Conservation (phyloP, 2,329 filamentous ascomycete species). For the Aspergillus felis region DNA sequence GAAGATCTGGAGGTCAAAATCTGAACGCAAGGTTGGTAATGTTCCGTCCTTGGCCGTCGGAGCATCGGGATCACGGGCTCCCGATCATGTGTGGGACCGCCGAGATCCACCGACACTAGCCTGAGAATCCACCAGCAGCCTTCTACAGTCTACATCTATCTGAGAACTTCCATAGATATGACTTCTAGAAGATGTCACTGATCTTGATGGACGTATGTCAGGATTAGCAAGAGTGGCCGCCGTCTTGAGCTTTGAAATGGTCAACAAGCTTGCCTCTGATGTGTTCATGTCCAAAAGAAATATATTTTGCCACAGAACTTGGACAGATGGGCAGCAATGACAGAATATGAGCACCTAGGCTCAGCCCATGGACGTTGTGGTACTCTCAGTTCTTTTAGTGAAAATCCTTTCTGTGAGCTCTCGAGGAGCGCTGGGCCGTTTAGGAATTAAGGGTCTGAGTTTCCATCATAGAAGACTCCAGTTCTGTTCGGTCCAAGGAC, state of each 20-base stretch:
- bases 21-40: neutral
- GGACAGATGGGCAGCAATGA: no score
- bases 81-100: neutral
- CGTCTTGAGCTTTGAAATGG: neutral
- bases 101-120: neutral
- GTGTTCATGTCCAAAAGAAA: neutral
- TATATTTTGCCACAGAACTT: no score
- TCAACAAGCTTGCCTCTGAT: neutral
- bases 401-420: no score
- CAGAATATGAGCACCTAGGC: no score
- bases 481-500: no score
- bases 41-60: neutral
- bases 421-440: no score
- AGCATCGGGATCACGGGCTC: neutral
- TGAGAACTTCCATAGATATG: neutral
- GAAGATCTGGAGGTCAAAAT: neutral
- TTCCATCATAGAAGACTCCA: no score
- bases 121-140: no score
- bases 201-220: neutral
- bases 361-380: no score
- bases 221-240: neutral
- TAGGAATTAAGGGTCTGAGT: no score
- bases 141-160: neutral
- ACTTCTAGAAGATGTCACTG: neutral
- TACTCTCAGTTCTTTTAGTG: no score